Evolutionary conservation across 495 filamentous ascomycete genomes (phyloP).

Genomic region (Xylaria scruposa): DNA sequence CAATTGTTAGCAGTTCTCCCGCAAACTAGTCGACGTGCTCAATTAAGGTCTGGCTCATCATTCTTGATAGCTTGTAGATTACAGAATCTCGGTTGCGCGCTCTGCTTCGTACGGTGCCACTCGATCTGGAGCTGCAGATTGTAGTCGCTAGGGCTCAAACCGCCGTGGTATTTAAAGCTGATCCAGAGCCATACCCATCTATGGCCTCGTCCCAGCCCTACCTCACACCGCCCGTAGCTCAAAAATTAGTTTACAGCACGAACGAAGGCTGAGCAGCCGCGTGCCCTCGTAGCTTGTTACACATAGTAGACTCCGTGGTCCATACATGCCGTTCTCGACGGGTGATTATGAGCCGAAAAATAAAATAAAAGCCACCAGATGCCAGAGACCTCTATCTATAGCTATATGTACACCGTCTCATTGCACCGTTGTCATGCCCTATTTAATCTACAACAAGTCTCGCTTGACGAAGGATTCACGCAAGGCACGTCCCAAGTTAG

Average conservation of each 20-base stretch:
- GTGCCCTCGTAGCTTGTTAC: neutral
- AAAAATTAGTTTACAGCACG: neutral
- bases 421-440: conserved; percentile 1
- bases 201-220: neutral
- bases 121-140: neutral
- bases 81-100: neutral
- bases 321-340: conserved; percentile 23
- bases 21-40: too few species aligned
- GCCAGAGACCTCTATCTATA: conserved; percentile 28
- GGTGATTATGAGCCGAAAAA: conserved; percentile 3
- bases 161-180: neutral
- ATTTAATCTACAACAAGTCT: conserved; percentile 79
- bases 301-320: neutral
- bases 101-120: neutral
- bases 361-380: conserved; percentile 23
- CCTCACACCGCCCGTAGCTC: neutral
- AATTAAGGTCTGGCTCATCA: too few species aligned
- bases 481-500: conserved; percentile 86
- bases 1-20: too few species aligned
- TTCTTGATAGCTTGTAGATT: too few species aligned
- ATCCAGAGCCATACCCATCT: neutral
- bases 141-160: neutral
- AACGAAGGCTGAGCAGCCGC: neutral
- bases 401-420: conserved; percentile 26
- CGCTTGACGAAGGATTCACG: conserved; percentile 94